Evolutionary conservation across 495 filamentous ascomycete species (phyloP).

Genomic region (Rhizodiscina lignyota): DNA sequence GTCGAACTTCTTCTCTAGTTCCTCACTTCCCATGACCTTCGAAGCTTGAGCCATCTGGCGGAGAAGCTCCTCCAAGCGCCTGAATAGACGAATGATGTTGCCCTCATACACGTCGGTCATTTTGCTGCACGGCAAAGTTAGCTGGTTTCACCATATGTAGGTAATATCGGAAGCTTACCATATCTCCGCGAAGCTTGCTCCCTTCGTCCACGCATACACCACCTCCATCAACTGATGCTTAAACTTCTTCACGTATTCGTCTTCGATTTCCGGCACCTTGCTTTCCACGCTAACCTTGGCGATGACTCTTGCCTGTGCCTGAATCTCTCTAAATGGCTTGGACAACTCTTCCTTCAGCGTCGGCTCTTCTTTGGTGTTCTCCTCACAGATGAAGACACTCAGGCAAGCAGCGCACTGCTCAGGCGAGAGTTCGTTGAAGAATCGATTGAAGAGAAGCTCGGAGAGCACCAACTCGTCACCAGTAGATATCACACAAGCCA

Average conservation of each 20-base stretch:
- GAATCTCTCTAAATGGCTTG: slow-evolving; percentile 73
- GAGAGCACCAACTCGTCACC: slow-evolving; percentile 81
- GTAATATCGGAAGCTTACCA: slow-evolving; percentile 44
- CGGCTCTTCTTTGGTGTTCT: slow-evolving; percentile 62
- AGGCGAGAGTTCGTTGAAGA: slow-evolving; percentile 88
- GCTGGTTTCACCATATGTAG: slow-evolving; percentile 7
- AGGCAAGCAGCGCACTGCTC: slow-evolving; percentile 73
- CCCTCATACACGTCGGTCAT: slow-evolving; percentile 98
- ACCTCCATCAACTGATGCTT: slow-evolving; percentile 94
- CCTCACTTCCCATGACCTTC: slow-evolving; percentile 95
- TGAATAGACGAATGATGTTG: slow-evolving; percentile 86
- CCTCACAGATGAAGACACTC: slow-evolving; percentile 92
- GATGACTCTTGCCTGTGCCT: slow-evolving; percentile 65
- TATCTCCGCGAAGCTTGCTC: slow-evolving; percentile 81
- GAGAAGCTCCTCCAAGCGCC: slow-evolving; percentile 86
- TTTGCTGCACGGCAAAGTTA: slow-evolving; percentile 41
- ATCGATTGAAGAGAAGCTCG: slow-evolving; percentile 88
- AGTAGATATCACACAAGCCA: slow-evolving; percentile 93
- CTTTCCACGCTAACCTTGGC: slow-evolving; percentile 88
- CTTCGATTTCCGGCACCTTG: slow-evolving; percentile 78
- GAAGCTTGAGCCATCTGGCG: slow-evolving; percentile 92
- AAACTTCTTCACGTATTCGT: slow-evolving; percentile 76
- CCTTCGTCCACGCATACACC: slow-evolving; percentile 84
- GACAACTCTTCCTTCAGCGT: slow-evolving; percentile 62
- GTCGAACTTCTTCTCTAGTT: slow-evolving; percentile 81